phyloP scores from a whole-genome alignment of 495 filamentous ascomycete genomes.

The Filosporella fistucella region DNA sequence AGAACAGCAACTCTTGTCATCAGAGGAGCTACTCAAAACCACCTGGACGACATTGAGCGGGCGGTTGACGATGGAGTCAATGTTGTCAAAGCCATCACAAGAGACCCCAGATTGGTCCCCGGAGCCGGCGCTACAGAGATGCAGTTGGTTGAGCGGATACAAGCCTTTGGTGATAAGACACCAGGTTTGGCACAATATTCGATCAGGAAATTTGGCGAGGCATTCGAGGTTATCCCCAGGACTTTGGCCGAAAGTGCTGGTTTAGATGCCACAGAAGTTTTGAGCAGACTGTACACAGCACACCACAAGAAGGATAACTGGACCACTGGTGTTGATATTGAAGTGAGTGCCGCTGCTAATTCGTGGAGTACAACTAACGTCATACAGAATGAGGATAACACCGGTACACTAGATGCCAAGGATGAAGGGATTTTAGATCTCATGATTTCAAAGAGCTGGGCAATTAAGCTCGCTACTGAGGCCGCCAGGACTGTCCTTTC shows the following conservation, averaged over 20 bases:
- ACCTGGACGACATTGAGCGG: constrained; percentile 94
- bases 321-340: constrained; percentile 90
- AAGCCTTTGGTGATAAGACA: constrained; percentile 82
- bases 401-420: constrained; percentile 80
- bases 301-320: constrained; percentile 85
- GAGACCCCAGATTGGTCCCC: constrained; percentile 84
- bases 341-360: constrained; percentile 39
- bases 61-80: constrained; percentile 99
- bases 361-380: constrained; percentile 1
- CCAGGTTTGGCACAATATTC: constrained; percentile 90
- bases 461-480: constrained; percentile 94
- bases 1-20: constrained; percentile 93
- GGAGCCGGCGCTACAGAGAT: constrained; percentile 96
- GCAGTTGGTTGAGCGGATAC: constrained; percentile 89
- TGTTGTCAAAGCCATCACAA: constrained; percentile 96
- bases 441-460: constrained; percentile 87
- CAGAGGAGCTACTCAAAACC: constrained; percentile 94
- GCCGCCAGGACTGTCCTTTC: constrained; percentile 90
- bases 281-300: constrained; percentile 86
- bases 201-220: constrained; percentile 95
- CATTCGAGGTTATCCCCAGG: constrained; percentile 94
- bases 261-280: constrained; percentile 90
- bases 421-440: constrained; percentile 92
- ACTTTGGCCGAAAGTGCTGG: constrained; percentile 93
- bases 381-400: constrained; percentile 60